phyloP scores from a whole-genome alignment of 2,329 filamentous ascomycete genomes.

The Keithomyces neogunnii region DNA sequence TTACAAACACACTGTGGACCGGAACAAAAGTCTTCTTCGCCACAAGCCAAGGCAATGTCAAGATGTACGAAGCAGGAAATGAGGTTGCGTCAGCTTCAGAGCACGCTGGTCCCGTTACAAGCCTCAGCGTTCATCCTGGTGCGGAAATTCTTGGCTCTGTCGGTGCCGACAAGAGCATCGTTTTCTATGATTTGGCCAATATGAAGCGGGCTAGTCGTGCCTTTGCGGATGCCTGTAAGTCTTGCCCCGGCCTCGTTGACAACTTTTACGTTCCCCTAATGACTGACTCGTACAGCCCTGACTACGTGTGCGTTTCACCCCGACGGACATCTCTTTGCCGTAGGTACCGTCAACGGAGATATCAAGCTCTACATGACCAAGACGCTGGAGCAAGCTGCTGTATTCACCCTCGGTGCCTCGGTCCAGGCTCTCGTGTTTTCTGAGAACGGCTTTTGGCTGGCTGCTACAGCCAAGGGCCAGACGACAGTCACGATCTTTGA shows the following conservation, averaged over 20 bases:
- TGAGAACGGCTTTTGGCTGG: slow-evolving; percentile 95
- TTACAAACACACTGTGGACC: slow-evolving; percentile 59
- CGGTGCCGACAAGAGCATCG: slow-evolving; percentile 84
- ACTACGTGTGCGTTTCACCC: slow-evolving; percentile 84
- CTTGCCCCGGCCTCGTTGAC: neutral
- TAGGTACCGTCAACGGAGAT: slow-evolving; percentile 68
- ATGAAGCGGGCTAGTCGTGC: slow-evolving; percentile 67
- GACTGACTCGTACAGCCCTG: slow-evolving; percentile 43
- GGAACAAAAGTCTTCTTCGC: slow-evolving; percentile 62
- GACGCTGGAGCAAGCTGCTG: slow-evolving; percentile 66
- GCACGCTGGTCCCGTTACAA: slow-evolving; percentile 75
- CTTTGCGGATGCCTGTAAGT: slow-evolving; percentile 71
- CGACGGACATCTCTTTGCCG: slow-evolving; percentile 88
- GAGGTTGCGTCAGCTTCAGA: slow-evolving; percentile 65
- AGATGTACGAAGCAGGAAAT: slow-evolving; percentile 65
- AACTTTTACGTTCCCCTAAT: neutral
- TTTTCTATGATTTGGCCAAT: slow-evolving; percentile 71
- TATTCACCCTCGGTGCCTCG: slow-evolving; percentile 60
- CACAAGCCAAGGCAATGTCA: slow-evolving; percentile 68
- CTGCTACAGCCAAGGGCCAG: slow-evolving; percentile 69
- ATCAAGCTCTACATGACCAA: slow-evolving; percentile 88
- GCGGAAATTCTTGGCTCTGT: slow-evolving; percentile 79
- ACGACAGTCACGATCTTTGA: slow-evolving; percentile 82
- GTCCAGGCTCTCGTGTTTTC: slow-evolving; percentile 77
- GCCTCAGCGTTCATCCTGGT: slow-evolving; percentile 72